Evolutionary conservation across 352 stramenopile genomes (phyloP).

Genomic region (Pythium scleroteichum): DNA sequence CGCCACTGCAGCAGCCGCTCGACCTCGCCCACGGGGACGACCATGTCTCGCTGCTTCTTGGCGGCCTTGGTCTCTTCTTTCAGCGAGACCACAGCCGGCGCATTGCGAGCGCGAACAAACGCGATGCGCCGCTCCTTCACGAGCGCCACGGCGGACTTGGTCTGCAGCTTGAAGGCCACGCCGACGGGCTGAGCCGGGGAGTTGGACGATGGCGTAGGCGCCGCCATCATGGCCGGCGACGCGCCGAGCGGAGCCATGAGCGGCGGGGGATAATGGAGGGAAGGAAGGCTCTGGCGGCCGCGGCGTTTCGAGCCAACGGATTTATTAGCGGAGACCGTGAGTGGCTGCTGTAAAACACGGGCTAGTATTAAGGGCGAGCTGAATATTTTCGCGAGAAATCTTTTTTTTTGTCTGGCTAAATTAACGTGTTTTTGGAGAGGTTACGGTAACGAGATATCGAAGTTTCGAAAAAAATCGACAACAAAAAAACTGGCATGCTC

Average conservation of each 20-base stretch:
- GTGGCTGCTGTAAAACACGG: too few relatives aligned
- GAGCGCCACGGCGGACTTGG: conserved; percentile 73
- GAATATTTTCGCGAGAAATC: too few relatives aligned
- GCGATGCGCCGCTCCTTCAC: conserved; percentile 85
- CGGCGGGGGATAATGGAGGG: neutral
- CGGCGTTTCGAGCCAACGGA: neutral
- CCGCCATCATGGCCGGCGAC: conserved; percentile 19
- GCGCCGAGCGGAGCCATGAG: conserved; percentile 22
- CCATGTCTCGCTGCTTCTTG: conserved; percentile 36
- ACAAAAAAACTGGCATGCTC: too few relatives aligned
- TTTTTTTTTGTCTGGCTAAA: too few relatives aligned
- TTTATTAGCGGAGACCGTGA: too few relatives aligned
- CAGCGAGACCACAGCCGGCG: conserved; percentile 42
- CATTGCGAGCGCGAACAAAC: conserved; percentile 70
- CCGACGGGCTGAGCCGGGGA: neutral
- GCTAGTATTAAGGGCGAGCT: too few relatives aligned
- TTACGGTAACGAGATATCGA: too few relatives aligned
- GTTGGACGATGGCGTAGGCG: neutral
- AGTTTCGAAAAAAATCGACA: too few relatives aligned
- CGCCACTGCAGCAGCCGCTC: conserved; percentile 62
- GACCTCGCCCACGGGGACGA: conserved; percentile 47
- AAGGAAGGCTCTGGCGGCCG: neutral
- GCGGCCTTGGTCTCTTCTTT: conserved; percentile 21
- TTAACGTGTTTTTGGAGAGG: too few relatives aligned
- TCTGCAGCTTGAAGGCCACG: conserved; percentile 55